Percentiles rank a stretch among this genome's conserved stretches.
Conservation (phyloP, 306 rosid genomes). For the Medicago ruthenica region DNA sequence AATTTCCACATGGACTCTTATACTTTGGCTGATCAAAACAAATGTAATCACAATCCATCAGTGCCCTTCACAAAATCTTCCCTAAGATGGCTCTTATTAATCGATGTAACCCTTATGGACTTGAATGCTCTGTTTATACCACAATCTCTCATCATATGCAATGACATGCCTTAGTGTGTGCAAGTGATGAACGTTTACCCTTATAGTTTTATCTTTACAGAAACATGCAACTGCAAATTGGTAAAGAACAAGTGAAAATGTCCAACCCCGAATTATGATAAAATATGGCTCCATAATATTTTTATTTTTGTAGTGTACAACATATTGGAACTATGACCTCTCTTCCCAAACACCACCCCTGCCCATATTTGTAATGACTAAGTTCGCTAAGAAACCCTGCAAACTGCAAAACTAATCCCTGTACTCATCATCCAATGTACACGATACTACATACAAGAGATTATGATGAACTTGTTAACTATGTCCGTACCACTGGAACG, state of each 20-base stretch:
- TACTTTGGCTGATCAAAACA: constrained; percentile 11
- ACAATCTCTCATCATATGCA: constrained; percentile 33
- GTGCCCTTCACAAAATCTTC: neutral
- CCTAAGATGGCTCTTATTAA: neutral
- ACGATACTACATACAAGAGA: neutral
- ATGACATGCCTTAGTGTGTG: neutral
- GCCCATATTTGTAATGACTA: neutral
- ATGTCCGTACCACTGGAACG: neutral
- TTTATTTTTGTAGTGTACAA: neutral
- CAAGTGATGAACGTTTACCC: constrained; percentile 7
- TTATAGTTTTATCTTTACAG: neutral
- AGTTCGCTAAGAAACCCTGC: neutral
- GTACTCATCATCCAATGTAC: neutral
- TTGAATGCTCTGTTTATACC: constrained; percentile 39
- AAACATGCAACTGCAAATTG: neutral
- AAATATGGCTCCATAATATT: neutral
- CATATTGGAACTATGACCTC: neutral
- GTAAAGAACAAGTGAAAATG: neutral
- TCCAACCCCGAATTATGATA: neutral
- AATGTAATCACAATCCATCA: constrained; percentile 43
- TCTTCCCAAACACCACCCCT: neutral
- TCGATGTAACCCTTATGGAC: constrained; percentile 38
- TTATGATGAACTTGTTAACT: neutral
- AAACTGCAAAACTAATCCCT: neutral
- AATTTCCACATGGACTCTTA: no score